These are phyloP conservation scores for Mycena alexandri DNA, from an alignment of 768 basidiomycete genomes.

Conservation along the genomic window DNA sequence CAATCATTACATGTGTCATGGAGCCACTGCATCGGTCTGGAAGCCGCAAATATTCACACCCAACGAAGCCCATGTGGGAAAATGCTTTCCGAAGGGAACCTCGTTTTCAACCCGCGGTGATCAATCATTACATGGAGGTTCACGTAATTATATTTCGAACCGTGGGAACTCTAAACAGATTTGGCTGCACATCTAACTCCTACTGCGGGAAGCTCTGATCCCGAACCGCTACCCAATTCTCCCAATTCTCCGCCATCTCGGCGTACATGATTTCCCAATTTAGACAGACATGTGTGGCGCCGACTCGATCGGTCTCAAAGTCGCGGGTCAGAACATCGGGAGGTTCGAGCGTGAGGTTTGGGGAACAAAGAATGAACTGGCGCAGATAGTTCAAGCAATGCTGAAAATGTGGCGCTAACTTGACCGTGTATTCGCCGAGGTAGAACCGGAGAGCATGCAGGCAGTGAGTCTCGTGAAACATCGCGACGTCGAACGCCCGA, in stretches of 20 bases:
- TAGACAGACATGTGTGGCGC: slow-evolving; percentile 41
- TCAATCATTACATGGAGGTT: too few species aligned
- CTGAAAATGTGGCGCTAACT: slow-evolving; percentile 43
- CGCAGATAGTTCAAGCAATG: slow-evolving; percentile 51
- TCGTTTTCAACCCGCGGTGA: too few species aligned
- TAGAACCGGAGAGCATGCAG: slow-evolving; percentile 48
- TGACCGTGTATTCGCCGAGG: slow-evolving; percentile 2
- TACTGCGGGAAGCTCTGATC: neutral
- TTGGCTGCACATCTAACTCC: neutral
- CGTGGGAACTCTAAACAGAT: neutral
- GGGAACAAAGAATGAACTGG: slow-evolving; percentile 33
- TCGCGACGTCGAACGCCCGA: slow-evolving; percentile 49
- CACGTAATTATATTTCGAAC: neutral
- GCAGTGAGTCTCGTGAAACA: slow-evolving; percentile 54
- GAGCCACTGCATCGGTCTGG: too few species aligned
- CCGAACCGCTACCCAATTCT: neutral
- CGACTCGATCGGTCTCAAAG: slow-evolving; percentile 36
- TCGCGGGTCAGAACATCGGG: slow-evolving; percentile 36
- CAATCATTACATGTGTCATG: too few species aligned
- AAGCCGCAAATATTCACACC: too few species aligned
- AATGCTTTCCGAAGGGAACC: too few species aligned
- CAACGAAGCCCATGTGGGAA: too few species aligned
- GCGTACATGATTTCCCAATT: slow-evolving; percentile 44
- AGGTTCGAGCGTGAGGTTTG: slow-evolving; percentile 39
- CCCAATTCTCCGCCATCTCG: slow-evolving; percentile 37